Evolutionary conservation across 2,329 filamentous ascomycete genomes (phyloP), one percentile per base, ranked within the genome.

Genomic region (Cladophialophora bantiana): DNA sequence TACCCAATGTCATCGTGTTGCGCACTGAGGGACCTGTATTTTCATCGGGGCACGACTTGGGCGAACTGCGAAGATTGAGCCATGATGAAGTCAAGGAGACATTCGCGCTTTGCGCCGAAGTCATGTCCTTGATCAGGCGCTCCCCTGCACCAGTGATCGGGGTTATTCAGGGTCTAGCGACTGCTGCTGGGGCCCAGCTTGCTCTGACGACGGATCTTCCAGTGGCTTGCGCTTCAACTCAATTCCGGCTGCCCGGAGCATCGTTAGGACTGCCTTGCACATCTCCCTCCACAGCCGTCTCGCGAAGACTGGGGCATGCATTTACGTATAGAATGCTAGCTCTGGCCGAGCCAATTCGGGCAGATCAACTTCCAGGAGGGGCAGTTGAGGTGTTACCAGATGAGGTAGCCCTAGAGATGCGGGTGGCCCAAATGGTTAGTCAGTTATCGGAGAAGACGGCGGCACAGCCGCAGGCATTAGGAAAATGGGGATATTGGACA

Each of bases 401-500:
- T 62, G 57, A 67, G 58, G 63, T 50, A 48, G 62, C 62, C 18
- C 65, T 73, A 12, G 71, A 73, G 55, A 63, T 64, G 42, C 59
- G 71, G 34, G 59, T 73, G 2, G 67, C 63, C 5, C 52, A 64
- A 31, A 70, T 71, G 20, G 67, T 70, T 15, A 50, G 64, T 31
- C 66, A 67, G 55, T 62, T 73, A n/a, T 45, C 68, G 18, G 65
- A 69, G 38, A 63, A 62, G 12, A 69, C 63, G 7, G 68, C 70
- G 1, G 68, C 59, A 13, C 71, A 73, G 57, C 67, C 71, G 18
- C 70, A 70, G 40, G 71, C 71, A 15, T 58, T 73, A 13, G 71
- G 71, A 12, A 73, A 73, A 62, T 73, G 71, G 71, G 71, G 64
- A 26, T 73, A 70, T 40, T 73, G 68, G 68, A 73, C 71, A 18